Evolutionary conservation across 1,284 basidiomycete species (phyloP), one percentile per base, ranked within the genome.

Genomic region (Pyrrhoderma lamaoense): DNA sequence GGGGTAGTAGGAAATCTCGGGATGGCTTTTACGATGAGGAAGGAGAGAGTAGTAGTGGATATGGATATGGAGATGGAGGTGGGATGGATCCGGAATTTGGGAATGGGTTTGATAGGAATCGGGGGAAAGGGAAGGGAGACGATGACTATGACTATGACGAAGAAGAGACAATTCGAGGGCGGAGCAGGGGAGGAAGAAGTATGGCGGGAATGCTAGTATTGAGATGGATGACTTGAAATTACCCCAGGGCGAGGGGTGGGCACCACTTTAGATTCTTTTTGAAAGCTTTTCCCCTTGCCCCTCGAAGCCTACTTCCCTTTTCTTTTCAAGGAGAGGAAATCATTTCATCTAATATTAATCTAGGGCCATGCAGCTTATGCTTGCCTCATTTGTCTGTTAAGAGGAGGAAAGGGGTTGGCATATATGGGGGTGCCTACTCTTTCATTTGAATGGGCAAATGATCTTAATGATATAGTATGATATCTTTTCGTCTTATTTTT

Each of bases 231-330:
- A 74, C 55, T 59, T 81, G 56, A 83, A 83, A 63, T 79, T 75
- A 74, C 80, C 79, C 2, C 73, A 80, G 37, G 80, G 74, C 0
- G 74, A 81, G 39, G 80, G 80, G 2, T 83, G 79, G 81, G 70
- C 63, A 56, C 72, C 70, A 31, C 61, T 81, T 38, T 64, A 57
- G 57, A 14, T 16, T 18, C 21, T 5, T 40, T 40, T 40, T n/a
- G n/a, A n/a, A n/a, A n/a, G 27, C 11, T 31, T 31, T 31, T 31
- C 11, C 27, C 11, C 11, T 31, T 31, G 11, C 11, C 27, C 27
- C 11, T 31, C 27, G 5, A 5, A 5, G 7, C 27, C 27, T 31
- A 5, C 27, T 31, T 31, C 27, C 27, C 27, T 31, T 31, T 11
- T 11, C 11, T 31, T 11, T 11, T 31, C 11, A 31, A n/a, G n/a